These are phyloP conservation scores for Penicillium brasilianum DNA, from an alignment of 2,329 filamentous ascomycete species.

Conservation along the genomic window DNA sequence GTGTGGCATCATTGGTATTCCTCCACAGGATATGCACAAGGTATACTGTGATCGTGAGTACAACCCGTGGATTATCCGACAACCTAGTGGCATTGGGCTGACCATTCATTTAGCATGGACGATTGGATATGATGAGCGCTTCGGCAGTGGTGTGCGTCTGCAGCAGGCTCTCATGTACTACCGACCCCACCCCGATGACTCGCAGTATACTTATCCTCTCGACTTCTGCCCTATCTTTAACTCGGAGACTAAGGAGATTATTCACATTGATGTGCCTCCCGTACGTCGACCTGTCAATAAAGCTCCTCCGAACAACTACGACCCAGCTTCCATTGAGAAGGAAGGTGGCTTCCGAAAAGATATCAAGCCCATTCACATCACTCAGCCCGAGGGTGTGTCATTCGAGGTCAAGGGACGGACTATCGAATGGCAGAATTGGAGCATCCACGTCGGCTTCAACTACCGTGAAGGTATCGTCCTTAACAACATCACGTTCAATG, in stretches of 20 bases:
- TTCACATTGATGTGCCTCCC: slow-evolving; percentile 82
- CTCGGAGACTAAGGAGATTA: slow-evolving; percentile 74
- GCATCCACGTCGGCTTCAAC: slow-evolving; percentile 91
- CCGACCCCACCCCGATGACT: slow-evolving; percentile 80
- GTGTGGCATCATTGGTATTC: slow-evolving; percentile 80
- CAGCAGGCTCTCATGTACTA: slow-evolving; percentile 98
- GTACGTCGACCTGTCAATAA: slow-evolving; percentile 76
- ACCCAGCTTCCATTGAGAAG: slow-evolving; percentile 71
- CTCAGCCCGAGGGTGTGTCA: slow-evolving; percentile 85
- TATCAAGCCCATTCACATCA: slow-evolving; percentile 85
- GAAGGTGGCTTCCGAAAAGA: slow-evolving; percentile 77
- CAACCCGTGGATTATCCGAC: too few species aligned
- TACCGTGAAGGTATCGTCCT: slow-evolving; percentile 90
- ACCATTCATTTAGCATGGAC: slow-evolving; percentile 70
- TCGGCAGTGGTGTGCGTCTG: slow-evolving; percentile 75
- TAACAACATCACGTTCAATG: slow-evolving; percentile 87
- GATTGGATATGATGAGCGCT: slow-evolving; percentile 90
- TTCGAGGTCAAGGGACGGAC: slow-evolving; percentile 76
- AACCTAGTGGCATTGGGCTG: neutral
- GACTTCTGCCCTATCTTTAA: slow-evolving; percentile 96
- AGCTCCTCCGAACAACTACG: slow-evolving; percentile 77
- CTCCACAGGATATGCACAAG: slow-evolving; percentile 85
- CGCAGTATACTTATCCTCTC: slow-evolving; percentile 87
- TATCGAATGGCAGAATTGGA: slow-evolving; percentile 92
- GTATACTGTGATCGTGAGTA: slow-evolving; percentile 84